Conservation (phyloP, 1,284 basidiomycete genomes). For the Stereum hirsutum region DNA sequence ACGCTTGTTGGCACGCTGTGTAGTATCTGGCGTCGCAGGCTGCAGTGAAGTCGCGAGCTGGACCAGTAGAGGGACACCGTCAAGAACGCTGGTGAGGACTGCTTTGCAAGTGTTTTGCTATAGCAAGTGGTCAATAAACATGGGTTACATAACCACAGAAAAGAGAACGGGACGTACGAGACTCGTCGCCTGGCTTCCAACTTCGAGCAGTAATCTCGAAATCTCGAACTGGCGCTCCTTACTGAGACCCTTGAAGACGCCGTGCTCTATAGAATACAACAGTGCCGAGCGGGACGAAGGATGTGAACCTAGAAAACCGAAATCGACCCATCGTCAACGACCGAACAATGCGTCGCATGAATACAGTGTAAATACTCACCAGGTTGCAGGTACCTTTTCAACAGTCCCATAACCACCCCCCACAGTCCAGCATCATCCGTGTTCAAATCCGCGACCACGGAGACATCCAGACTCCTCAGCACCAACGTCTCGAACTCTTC, state of each 20-base stretch:
- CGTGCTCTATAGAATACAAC: slow-evolving; percentile 33
- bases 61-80: slow-evolving; percentile 43
- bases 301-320: slow-evolving; percentile 16
- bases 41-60: slow-evolving; percentile 51
- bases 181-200: slow-evolving; percentile 34
- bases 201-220: slow-evolving; percentile 43
- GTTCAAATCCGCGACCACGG: slow-evolving; percentile 35
- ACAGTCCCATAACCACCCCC: slow-evolving; percentile 33
- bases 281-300: slow-evolving; percentile 28
- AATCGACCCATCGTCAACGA: slow-evolving; percentile 1
- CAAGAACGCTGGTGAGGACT: slow-evolving; percentile 36
- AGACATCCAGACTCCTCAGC: slow-evolving; percentile 46
- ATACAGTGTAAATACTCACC: slow-evolving; percentile 23
- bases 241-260: slow-evolving; percentile 42
- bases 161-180: slow-evolving; percentile 29
- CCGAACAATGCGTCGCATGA: too few species aligned
- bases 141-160: background rate
- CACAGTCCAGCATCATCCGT: slow-evolving; percentile 35
- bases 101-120: slow-evolving; percentile 45
- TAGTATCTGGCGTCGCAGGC: slow-evolving; percentile 29
- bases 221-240: slow-evolving; percentile 45
- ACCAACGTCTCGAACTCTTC: slow-evolving; percentile 40
- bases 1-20: slow-evolving; percentile 51
- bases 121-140: background rate
- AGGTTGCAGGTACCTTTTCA: slow-evolving; percentile 37